Evolutionary conservation across 78 protist species (phyloP), one percentile per base, ranked within the genome.

Genomic region (Dictyostelium capitatum): DNA sequence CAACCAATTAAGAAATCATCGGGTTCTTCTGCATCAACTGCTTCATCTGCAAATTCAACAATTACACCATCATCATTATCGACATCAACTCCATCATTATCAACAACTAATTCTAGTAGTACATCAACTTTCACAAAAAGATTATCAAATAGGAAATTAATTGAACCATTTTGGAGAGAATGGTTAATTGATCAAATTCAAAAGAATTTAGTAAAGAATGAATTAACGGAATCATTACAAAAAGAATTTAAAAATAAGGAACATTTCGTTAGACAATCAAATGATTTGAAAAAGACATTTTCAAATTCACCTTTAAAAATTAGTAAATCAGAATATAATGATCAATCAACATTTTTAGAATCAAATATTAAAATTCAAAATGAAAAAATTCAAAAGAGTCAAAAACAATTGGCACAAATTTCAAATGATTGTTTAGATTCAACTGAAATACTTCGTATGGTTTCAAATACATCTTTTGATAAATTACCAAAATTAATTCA

Each of bases 401-500:
- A 87, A 64, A 74, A 59, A 17, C 70, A 87, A 5, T 51, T 87
- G 54, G 84, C 93, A 0, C n/a, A 32, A 1, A 65, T 87, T 23
- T 59, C 84, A 25, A 64, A 78, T 47, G 93, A 77, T 20, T 74
- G 65, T 77, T 43, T 87, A 43, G 93, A 87, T 65, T 30, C 83
- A 12, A 43, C 93, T 15, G 93, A 87, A 25, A 87, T 87, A 30
- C 59, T 87, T 51, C 25, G 93, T 51, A 70, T 75, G 77, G 84
- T 87, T 14, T 77, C 84, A 25, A 87, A 80, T 37, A 87, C 93
- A 2, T 53, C 79, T 56, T 87, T 75, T 53, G 93, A 87, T 32
- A 87, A 87, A 37, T 50, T 87, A 28, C 93, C 93, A n/a, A 67
- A 74, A 48, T 46, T 87, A 20, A 87, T 87, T 77, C 93, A 87